Conservation (phyloP, 1,284 basidiomycete genomes). For the Austroboletus niveus region DNA sequence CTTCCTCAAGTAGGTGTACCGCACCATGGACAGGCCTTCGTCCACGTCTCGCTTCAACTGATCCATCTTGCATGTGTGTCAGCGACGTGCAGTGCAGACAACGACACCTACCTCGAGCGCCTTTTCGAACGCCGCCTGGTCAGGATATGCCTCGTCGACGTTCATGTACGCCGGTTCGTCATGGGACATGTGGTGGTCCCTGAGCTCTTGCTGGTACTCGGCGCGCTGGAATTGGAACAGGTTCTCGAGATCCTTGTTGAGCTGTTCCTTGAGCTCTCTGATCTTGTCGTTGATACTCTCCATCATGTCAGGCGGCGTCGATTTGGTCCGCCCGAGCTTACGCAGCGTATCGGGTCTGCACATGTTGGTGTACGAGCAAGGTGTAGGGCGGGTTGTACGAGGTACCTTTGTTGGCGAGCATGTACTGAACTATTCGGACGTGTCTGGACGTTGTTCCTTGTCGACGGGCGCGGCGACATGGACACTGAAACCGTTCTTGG, state of each 20-base stretch:
- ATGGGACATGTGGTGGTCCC: conserved; percentile 33
- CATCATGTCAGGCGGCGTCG: background rate
- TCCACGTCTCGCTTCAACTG: conserved; percentile 30
- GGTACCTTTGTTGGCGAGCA: background rate
- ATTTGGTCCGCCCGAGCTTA: background rate
- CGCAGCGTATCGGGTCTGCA: background rate
- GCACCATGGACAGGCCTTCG: conserved; percentile 40
- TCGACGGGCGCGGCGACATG: too few species aligned
- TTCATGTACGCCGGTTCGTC: conserved; percentile 33
- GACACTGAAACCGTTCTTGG: too few species aligned
- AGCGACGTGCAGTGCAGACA: background rate
- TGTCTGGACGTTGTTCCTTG: conserved; percentile 4
- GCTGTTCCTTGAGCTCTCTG: background rate
- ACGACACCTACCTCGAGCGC: conserved; percentile 27
- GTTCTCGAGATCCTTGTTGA: background rate
- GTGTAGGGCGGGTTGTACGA: background rate
- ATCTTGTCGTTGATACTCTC: background rate
- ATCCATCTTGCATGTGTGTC: conserved; percentile 12
- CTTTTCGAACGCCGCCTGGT: conserved; percentile 23
- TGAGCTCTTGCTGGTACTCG: conserved; percentile 41
- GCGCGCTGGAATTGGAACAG: conserved; percentile 14
- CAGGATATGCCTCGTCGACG: conserved; percentile 29
- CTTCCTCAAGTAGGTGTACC: conserved; percentile 41
- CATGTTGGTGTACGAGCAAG: too few species aligned
- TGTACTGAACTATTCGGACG: background rate